phyloP scores from a whole-genome alignment of 371 early-diverging fungal genomes.

The Gilbertella persicaria region DNA sequence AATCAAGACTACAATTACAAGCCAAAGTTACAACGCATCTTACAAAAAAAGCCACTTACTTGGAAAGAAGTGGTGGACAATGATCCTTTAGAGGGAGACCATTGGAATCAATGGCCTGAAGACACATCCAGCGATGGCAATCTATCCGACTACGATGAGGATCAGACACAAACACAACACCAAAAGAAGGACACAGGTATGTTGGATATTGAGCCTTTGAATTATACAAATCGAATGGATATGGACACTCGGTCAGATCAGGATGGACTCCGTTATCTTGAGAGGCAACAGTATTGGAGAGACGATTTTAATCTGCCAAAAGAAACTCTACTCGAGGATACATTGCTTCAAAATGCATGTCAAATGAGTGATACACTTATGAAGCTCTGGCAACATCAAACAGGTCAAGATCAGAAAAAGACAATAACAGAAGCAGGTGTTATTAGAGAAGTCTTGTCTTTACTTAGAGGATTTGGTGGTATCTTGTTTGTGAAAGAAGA shows the following conservation, averaged over 20 bases:
- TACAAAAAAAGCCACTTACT: slow-evolving; percentile 4
- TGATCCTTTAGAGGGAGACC: slow-evolving; percentile 38
- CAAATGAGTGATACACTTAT: slow-evolving; percentile 6
- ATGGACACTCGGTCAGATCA: slow-evolving; percentile 19
- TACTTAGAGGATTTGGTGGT: slow-evolving; percentile 32
- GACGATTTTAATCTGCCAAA: neutral
- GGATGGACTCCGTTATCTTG: slow-evolving; percentile 13
- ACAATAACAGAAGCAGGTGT: slow-evolving; percentile 28
- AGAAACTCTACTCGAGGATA: neutral
- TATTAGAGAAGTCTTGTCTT: slow-evolving; percentile 35
- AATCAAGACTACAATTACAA: slow-evolving; percentile 7
- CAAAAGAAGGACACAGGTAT: neutral
- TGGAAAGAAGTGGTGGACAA: slow-evolving; percentile 32
- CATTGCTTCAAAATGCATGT: slow-evolving; percentile 18
- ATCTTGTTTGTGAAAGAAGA: slow-evolving; percentile 21
- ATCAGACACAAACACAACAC: slow-evolving; percentile 22
- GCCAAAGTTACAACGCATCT: neutral
- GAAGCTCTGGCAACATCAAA: neutral
- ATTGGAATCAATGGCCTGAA: slow-evolving; percentile 31
- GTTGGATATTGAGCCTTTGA: slow-evolving; percentile 1
- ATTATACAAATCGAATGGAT: slow-evolving; percentile 10
- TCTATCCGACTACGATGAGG: slow-evolving; percentile 11
- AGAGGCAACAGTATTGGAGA: slow-evolving; percentile 27
- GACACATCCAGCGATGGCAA: slow-evolving; percentile 8
- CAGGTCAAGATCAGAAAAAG: neutral